Base-by-base conservation (phyloP, 352 stramenopile genomes). In the Peronospora belbahrii region DNA sequence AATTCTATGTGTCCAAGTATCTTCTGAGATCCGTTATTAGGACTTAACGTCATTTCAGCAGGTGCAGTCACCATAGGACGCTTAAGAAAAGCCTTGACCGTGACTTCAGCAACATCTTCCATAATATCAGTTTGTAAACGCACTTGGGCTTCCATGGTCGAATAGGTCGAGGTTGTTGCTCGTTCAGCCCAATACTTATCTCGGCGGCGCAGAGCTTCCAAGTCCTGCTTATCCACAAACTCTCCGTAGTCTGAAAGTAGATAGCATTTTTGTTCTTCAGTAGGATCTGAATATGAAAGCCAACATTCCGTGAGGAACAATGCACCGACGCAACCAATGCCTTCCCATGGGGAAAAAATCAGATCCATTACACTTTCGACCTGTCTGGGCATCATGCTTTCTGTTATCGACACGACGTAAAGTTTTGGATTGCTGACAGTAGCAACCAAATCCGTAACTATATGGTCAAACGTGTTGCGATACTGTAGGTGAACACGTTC, bases 401-500 rank as follows among this genome's bases (percentile, higher is more conserved):
- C 19, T 11, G 37, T 52, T 18, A 61, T 64, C 11, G 54, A 60
- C 35, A 67, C 34, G 11, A 67, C 10, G 11, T 57, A 51, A 11
- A 59, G 31, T 6, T 49, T 50, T 23, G 53, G 39, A 20, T 39
- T 61, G 11, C 37, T 52, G 4, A 47, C 40, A 10, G 43, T 57
- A 7, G 53, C 43, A 18, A 36, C 32, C 31, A 67, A 45, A 23
- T 48, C 33, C 6, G 36, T 56, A 11, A 78, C 52, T 10, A 41
- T 34, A 42, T 81, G 67, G 1, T 56, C 38, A 9, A 81, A 78
- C 5, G 64, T 70, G 42, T 66, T 81, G 9, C 47, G 46, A 56
- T 74, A 81, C 5, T 58, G 37, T 6, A 81, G n/a, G 8, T 67
- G 56, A 32, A 74, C 33, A 27, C 65, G 14, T 19, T 52, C 18